Evolutionary conservation across 495 filamentous ascomycete genomes (phyloP).

Genomic region (Penicillium lividum): DNA sequence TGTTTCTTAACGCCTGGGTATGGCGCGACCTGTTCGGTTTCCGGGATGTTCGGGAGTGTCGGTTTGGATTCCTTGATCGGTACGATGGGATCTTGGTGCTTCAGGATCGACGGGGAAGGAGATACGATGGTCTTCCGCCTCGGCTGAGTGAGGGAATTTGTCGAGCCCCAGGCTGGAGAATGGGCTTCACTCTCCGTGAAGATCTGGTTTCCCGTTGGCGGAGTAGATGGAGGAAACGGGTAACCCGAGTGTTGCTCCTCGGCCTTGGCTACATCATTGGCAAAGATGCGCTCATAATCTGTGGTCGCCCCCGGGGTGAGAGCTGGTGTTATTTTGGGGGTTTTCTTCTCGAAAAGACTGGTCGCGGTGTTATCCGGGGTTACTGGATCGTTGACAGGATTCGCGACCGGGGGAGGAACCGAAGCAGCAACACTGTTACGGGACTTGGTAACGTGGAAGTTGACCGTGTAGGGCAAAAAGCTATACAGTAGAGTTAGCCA

Average conservation of each 20-base stretch:
- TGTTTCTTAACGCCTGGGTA: conserved; percentile 15
- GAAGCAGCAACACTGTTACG: conserved; percentile 13
- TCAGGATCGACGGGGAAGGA: conserved; percentile 70
- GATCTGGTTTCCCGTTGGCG: conserved; percentile 19
- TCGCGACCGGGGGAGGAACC: conserved; percentile 22
- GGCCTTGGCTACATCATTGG: conserved; percentile 33
- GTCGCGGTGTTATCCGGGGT: conserved; percentile 39
- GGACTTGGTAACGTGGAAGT: conserved; percentile 57
- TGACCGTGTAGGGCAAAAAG: conserved; percentile 86
- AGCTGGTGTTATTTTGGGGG: conserved; percentile 40
- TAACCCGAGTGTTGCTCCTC: conserved; percentile 33
- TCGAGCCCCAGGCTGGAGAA: conserved; percentile 66
- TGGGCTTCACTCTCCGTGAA: conserved; percentile 46
- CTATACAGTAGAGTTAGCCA: conserved; percentile 42
- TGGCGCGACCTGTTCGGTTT: conserved; percentile 15
- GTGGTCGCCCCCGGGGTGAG: conserved; percentile 61
- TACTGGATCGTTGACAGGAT: conserved; percentile 35
- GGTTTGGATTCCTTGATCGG: conserved; percentile 24
- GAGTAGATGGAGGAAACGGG: conserved; percentile 32
- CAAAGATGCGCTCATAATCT: conserved; percentile 63
- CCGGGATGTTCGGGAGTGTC: conserved; percentile 24
- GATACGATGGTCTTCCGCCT: conserved; percentile 65
- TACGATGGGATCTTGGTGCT: conserved; percentile 57
- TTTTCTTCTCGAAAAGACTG: conserved; percentile 42
- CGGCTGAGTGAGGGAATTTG: conserved; percentile 66